Conservation (phyloP, 2,329 filamentous ascomycete genomes). For the Allantophomopsis lycopodina region DNA sequence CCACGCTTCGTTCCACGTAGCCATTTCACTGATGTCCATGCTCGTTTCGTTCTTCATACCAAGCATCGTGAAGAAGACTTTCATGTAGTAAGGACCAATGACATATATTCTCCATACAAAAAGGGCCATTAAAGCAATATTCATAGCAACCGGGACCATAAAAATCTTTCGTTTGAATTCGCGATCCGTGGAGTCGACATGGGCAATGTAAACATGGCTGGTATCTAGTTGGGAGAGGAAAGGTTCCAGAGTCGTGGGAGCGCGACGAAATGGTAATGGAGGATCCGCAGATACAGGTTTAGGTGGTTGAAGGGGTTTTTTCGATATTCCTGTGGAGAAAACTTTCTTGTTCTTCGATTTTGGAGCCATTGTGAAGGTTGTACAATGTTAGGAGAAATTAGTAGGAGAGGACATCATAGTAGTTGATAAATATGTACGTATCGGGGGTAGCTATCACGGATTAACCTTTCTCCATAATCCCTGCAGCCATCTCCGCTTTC, state of each 20-base stretch:
- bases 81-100: slow-evolving; percentile 57
- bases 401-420: no score
- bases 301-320: not conserved
- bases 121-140: slow-evolving; percentile 48
- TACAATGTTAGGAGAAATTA: no score
- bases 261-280: slow-evolving; percentile 55
- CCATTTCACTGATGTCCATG: slow-evolving; percentile 40
- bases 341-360: slow-evolving; percentile 13
- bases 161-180: slow-evolving; percentile 76
- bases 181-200: slow-evolving; percentile 60
- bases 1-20: slow-evolving; percentile 38
- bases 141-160: slow-evolving; percentile 63
- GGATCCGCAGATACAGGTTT: slow-evolving; percentile 14
- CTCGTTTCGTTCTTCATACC: slow-evolving; percentile 41
- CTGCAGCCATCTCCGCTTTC: not conserved
- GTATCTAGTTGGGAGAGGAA: slow-evolving; percentile 55
- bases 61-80: slow-evolving; percentile 15
- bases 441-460: no score
- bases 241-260: slow-evolving; percentile 45
- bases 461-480: no score
- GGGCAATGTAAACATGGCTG: slow-evolving; percentile 67
- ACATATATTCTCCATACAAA: slow-evolving; percentile 56
- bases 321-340: no score
- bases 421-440: no score
- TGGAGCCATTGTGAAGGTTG: slow-evolving; percentile 13